A percentile compares a stretch with the other conserved stretches of the same genome.
phyloP scores from a whole-genome alignment of 192 early-diverging fungal genomes.

The Rhizophagus clarus region DNA sequence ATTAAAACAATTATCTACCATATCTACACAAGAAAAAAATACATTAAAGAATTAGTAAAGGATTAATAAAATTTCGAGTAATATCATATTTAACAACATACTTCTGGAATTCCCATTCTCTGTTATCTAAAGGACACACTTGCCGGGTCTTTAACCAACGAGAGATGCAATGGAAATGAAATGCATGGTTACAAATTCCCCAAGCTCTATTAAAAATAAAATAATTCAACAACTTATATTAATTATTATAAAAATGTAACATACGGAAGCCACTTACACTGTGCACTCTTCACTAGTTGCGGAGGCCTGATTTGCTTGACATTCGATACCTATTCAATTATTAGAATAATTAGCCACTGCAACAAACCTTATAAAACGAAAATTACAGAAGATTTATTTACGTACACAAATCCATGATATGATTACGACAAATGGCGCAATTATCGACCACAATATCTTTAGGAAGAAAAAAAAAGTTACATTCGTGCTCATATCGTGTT shows the following conservation, averaged over 20 bases:
- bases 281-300: conserved; percentile 92
- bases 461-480: not conserved
- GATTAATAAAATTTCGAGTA: conserved; percentile 42
- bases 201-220: conserved; percentile 1
- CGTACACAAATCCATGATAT: conserved; percentile 98
- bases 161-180: conserved; percentile 98
- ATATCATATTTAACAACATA: conserved; percentile 40
- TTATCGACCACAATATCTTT: conserved; percentile 96
- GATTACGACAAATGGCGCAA: conserved; percentile 99
- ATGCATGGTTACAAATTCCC: conserved; percentile 78
- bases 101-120: conserved; percentile 99
- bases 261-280: conserved; percentile 64
- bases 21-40: conserved; percentile 1
- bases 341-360: not conserved
- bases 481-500: not conserved
- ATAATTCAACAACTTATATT: not conserved
- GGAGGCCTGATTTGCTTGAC: conserved; percentile 96
- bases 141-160: conserved; percentile 96
- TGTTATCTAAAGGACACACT: conserved; percentile 97
- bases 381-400: conserved; percentile 1
- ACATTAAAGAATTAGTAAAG: no score
- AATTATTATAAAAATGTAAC: not conserved
- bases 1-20: conserved; percentile 9
- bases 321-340: conserved; percentile 77
- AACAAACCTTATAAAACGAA: no score